Percentiles rank a stretch among this genome's conserved stretches.
These are phyloP conservation scores for Lobosporangium transversale DNA, from an alignment of 192 early-diverging fungal genomes.

Conservation along the genomic window DNA sequence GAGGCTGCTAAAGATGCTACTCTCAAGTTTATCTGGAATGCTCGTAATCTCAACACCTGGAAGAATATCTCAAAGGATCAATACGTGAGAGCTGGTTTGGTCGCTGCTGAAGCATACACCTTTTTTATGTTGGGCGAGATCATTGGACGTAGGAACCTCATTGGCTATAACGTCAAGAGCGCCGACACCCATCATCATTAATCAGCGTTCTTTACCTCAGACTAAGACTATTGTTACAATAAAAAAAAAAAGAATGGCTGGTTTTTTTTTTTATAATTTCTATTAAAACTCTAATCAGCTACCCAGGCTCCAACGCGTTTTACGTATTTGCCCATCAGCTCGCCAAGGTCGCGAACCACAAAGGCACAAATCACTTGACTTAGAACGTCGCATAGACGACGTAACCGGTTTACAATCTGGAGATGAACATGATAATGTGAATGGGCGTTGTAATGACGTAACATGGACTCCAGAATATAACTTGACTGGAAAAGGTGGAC, in stretches of 20 bases:
- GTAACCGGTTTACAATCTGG: slow-evolving; percentile 46
- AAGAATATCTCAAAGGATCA: slow-evolving; percentile 60
- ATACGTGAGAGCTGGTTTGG: slow-evolving; percentile 59
- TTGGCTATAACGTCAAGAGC: slow-evolving; percentile 67
- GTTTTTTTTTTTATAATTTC: too few relatives aligned
- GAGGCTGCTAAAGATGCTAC: slow-evolving; percentile 58
- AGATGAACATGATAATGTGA: slow-evolving; percentile 43
- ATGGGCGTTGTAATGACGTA: slow-evolving; percentile 34
- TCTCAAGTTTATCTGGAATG: slow-evolving; percentile 51
- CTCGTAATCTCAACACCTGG: slow-evolving; percentile 41
- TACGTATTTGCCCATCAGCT: slow-evolving; percentile 57
- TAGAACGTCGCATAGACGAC: slow-evolving; percentile 53
- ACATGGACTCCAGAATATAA: slow-evolving; percentile 45
- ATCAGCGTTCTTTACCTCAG: slow-evolving; percentile 5
- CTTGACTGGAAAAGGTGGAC: slow-evolving; percentile 37
- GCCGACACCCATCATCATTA: slow-evolving; percentile 50
- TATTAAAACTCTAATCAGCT: slow-evolving; percentile 44
- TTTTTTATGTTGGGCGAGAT: slow-evolving; percentile 74
- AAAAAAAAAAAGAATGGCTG: too few relatives aligned
- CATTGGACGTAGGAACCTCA: slow-evolving; percentile 69
- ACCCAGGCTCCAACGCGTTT: slow-evolving; percentile 57
- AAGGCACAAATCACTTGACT: slow-evolving; percentile 56
- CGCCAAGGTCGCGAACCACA: slow-evolving; percentile 55
- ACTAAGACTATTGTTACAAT: too few relatives aligned
- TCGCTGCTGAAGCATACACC: slow-evolving; percentile 63